These are phyloP conservation scores for Cucumis melo DNA, from an alignment of 306 rosid species.

Conservation along the genomic window DNA sequence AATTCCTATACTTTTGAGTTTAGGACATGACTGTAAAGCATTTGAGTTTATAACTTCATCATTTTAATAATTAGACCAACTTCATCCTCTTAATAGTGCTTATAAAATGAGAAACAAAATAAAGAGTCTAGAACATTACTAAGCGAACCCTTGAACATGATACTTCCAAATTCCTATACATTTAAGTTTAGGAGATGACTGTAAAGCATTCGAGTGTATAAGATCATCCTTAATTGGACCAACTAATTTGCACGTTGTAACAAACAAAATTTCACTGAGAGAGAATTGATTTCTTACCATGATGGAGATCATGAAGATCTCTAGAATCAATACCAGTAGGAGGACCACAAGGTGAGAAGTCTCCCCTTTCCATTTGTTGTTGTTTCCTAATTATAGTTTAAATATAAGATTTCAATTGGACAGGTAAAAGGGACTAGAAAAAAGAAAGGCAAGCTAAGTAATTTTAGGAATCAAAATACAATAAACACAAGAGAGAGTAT, in stretches of 20 bases:
- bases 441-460: background rate
- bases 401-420: background rate
- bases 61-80: too few relatives aligned
- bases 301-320: conserved; percentile 55
- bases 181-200: too few relatives aligned
- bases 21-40: too few relatives aligned
- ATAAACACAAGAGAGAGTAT: background rate
- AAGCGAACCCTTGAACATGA: too few relatives aligned
- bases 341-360: conserved; percentile 76
- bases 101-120: background rate
- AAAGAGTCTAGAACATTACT: too few relatives aligned
- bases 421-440: background rate
- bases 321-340: conserved; percentile 73
- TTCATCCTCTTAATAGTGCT: too few relatives aligned
- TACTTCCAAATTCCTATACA: too few relatives aligned
- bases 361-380: conserved; percentile 56
- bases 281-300: conserved; percentile 30
- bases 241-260: conserved; percentile 17
- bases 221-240: too few relatives aligned
- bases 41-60: too few relatives aligned
- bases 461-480: background rate
- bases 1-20: too few relatives aligned
- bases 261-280: background rate
- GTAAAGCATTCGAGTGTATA: too few relatives aligned
- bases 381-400: conserved; percentile 44